phyloP scores from a whole-genome alignment of 164 flowering plant species.

The Piper betle region DNA sequence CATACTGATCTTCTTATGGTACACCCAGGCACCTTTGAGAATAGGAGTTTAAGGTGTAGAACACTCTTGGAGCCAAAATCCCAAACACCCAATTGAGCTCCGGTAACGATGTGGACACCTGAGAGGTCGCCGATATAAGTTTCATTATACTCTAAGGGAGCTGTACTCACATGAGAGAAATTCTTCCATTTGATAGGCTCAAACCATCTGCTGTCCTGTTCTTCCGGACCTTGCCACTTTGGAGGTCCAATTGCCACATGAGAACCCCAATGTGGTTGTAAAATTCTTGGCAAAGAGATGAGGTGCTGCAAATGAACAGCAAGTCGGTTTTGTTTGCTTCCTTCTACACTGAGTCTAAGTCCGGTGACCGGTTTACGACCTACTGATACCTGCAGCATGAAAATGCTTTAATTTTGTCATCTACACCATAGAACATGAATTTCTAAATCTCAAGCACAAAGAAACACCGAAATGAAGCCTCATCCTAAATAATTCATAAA shows the following conservation, averaged over 20 bases:
- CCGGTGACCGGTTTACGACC: conserved; percentile 98
- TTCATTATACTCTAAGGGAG: conserved; percentile 83
- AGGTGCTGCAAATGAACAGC: conserved; percentile 81
- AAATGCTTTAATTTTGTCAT: neutral
- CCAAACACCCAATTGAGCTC: conserved; percentile 97
- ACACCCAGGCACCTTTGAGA: conserved; percentile 93
- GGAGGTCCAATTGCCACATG: conserved; percentile 94
- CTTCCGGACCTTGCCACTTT: conserved; percentile 95
- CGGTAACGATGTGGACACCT: conserved; percentile 90
- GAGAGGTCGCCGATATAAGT: conserved; percentile 92
- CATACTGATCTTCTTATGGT: conserved; percentile 91
- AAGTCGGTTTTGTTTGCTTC: conserved; percentile 73
- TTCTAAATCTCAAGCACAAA: neutral
- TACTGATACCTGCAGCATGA: conserved; percentile 59
- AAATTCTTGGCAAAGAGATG: conserved; percentile 82
- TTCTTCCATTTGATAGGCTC: conserved; percentile 98
- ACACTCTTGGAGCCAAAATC: conserved; percentile 91
- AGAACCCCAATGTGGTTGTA: conserved; percentile 89
- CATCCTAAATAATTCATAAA: neutral
- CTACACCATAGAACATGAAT: too few species aligned
- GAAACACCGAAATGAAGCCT: neutral
- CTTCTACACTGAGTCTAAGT: conserved; percentile 77
- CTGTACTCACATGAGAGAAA: conserved; percentile 96
- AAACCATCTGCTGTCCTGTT: conserved; percentile 97
- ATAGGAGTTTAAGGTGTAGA: conserved; percentile 83